These are phyloP conservation scores for Linaria vulgaris DNA, from an alignment of 257 asterid species.

Conservation along the genomic window DNA sequence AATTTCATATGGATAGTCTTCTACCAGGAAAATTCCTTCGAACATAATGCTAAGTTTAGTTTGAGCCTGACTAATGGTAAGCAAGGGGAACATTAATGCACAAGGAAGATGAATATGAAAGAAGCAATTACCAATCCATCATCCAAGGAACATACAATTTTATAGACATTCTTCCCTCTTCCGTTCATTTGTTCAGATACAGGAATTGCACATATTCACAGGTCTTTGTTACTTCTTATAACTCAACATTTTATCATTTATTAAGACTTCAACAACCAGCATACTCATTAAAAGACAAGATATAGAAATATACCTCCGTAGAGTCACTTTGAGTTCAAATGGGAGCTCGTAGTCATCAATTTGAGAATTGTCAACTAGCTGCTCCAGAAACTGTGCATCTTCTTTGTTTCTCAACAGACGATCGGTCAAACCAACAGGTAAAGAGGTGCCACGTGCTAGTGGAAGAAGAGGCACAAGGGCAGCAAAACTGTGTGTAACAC, in stretches of 20 bases:
- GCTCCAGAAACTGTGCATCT: conserved; percentile 93
- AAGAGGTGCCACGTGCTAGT: conserved; percentile 81
- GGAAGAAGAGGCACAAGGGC: conserved; percentile 97
- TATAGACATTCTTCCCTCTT: background rate
- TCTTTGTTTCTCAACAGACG: conserved; percentile 79
- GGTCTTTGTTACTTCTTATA: background rate
- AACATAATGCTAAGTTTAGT: background rate
- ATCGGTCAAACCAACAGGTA: conserved; percentile 76
- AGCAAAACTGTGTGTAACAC: conserved; percentile 98
- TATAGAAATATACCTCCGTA: conserved; percentile 64
- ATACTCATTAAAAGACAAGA: conserved; percentile 11
- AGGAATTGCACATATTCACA: background rate
- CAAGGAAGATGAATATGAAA: background rate
- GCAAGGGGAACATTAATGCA: background rate
- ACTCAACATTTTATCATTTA: no score
- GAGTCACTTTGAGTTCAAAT: conserved; percentile 79
- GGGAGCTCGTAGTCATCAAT: conserved; percentile 92
- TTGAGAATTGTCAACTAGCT: conserved; percentile 93
- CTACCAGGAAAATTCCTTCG: background rate
- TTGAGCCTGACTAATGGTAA: background rate
- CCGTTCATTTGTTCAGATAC: background rate
- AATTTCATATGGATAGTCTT: no score
- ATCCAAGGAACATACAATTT: conserved; percentile 3
- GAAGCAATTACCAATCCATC: background rate
- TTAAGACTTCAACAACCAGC: conserved; percentile 17